A percentile compares a stretch with the other conserved stretches of the same genome.
These are phyloP conservation scores for Simplicillium sp. DNA, from an alignment of 2,329 filamentous ascomycete genomes.

Conservation along the genomic window DNA sequence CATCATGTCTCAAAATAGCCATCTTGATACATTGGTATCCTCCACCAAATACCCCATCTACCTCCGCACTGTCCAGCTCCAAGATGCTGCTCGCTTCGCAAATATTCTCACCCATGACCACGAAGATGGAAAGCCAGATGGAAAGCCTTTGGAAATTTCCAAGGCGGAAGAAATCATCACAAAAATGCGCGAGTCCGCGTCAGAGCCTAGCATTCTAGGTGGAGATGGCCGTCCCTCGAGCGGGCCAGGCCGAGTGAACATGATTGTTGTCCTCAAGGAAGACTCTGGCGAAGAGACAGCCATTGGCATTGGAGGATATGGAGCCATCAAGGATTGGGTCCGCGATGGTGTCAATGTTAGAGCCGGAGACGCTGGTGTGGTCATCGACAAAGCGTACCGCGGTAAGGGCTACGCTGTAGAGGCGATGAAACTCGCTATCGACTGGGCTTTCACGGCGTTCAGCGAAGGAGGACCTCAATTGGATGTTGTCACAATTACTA, in stretches of 20 bases:
- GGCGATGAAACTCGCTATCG: conserved; percentile 14
- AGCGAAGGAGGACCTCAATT: conserved; percentile 15
- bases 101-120: conserved; percentile 15
- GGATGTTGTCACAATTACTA: conserved; percentile 17
- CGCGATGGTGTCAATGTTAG: conserved; percentile 9
- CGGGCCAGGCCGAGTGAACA: conserved; percentile 16
- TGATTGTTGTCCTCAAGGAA: conserved; percentile 11
- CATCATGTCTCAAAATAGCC: conserved; percentile 8
- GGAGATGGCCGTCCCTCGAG: conserved; percentile 7
- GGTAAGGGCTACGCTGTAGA: conserved; percentile 15
- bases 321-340: conserved; percentile 15
- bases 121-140: conserved; percentile 10
- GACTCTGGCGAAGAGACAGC: conserved; percentile 6
- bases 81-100: conserved; percentile 11
- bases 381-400: conserved; percentile 14
- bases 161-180: conserved; percentile 10
- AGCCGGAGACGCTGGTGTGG: conserved; percentile 16
- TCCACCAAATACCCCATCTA: conserved; percentile 14
- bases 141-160: conserved; percentile 7
- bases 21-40: conserved; percentile 13
- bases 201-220: conserved; percentile 12
- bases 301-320: conserved; percentile 19
- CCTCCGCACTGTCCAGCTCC: conserved; percentile 14
- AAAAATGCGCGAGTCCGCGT: conserved; percentile 14
- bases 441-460: conserved; percentile 15